phyloP scores from a whole-genome alignment of 2,329 filamentous ascomycete species.

The Fusarium nelsonii region DNA sequence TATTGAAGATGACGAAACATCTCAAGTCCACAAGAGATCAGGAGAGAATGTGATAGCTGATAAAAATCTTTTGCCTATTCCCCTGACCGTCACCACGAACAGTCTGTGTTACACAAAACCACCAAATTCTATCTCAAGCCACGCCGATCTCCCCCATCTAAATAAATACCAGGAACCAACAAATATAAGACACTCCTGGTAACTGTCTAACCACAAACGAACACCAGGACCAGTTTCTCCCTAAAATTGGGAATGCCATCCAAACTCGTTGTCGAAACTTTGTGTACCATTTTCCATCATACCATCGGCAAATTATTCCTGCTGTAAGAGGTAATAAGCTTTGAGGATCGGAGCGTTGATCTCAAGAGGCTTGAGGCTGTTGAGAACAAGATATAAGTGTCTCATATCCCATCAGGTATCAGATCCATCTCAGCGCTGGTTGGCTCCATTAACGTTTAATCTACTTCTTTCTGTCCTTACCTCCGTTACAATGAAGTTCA shows the following conservation, averaged over 20 bases:
- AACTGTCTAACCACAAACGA: neutral
- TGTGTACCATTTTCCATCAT: neutral
- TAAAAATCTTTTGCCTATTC: neutral
- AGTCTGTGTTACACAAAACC: neutral
- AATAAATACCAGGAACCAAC: conserved; percentile 1
- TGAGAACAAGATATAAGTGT: conserved; percentile 4
- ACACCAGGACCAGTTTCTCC: neutral
- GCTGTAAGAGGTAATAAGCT: neutral
- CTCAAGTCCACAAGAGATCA: neutral
- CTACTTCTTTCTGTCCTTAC: neutral
- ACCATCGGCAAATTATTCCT: neutral
- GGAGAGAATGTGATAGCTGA: neutral
- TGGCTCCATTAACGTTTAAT: neutral
- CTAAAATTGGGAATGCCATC: neutral
- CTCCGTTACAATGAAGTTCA: conserved; percentile 25
- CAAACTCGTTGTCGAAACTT: neutral
- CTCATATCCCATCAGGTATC: neutral
- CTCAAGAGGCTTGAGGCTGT: neutral
- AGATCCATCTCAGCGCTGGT: neutral
- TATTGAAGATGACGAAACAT: neutral
- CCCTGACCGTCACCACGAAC: neutral
- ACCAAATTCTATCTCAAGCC: neutral
- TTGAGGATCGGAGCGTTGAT: conserved; percentile 7
- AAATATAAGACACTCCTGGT: neutral
- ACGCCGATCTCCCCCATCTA: neutral